A percentile compares a stretch with the other conserved stretches of the same genome.
These are phyloP conservation scores for Phytophthora hibernalis DNA, from an alignment of 352 stramenopile genomes.

Conservation along the genomic window DNA sequence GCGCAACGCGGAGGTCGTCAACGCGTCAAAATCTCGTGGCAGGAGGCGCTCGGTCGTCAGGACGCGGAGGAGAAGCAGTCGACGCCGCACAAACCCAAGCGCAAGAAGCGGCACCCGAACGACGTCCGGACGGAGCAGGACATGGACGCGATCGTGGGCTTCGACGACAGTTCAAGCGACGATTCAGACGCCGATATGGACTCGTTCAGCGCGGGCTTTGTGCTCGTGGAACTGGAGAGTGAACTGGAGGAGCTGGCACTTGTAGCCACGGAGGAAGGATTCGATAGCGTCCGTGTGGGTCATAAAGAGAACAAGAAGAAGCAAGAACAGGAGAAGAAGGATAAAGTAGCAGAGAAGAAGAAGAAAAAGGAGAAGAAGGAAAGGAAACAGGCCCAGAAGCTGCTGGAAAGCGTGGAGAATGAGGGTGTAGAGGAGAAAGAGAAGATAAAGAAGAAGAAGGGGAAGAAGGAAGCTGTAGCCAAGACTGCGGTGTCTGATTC, in stretches of 20 bases:
- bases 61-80: constrained; percentile 20
- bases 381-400: constrained; percentile 29
- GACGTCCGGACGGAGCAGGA: constrained; percentile 45
- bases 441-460: constrained; percentile 29
- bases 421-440: constrained; percentile 9
- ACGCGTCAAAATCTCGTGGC: constrained; percentile 44
- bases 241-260: constrained; percentile 52
- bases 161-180: constrained; percentile 38
- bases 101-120: constrained; percentile 37
- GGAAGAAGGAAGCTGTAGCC: constrained; percentile 9
- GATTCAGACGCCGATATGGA: constrained; percentile 34
- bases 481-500: constrained; percentile 1
- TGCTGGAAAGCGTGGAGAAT: constrained; percentile 17
- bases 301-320: constrained; percentile 20
- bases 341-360: constrained; percentile 19
- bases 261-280: constrained; percentile 38
- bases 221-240: constrained; percentile 50
- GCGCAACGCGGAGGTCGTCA: constrained; percentile 2
- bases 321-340: constrained; percentile 25
- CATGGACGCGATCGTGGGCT: constrained; percentile 36
- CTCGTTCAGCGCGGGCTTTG: constrained; percentile 42
- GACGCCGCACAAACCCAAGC: constrained; percentile 15
- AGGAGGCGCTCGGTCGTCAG: constrained; percentile 35
- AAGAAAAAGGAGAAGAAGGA: constrained; percentile 32
- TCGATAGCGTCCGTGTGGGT: constrained; percentile 15